Base-by-base conservation (phyloP, 176 grass and related monocot species). In the Leersia perrieri region DNA sequence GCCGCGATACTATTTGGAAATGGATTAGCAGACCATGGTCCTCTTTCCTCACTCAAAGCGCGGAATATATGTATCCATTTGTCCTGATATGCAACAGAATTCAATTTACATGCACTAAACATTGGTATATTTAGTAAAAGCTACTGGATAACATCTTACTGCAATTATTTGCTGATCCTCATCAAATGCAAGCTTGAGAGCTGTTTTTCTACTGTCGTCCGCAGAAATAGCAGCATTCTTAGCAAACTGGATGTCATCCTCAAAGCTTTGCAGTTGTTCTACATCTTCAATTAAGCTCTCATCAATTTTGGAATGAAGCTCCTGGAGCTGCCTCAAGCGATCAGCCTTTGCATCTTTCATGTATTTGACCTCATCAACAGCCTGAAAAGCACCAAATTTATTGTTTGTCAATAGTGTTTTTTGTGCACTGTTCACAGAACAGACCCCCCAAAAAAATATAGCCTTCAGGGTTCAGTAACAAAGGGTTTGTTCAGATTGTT, bases 151-250 rank as follows among this genome's bases (percentile, higher is more conserved):
- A 75, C n/a, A 77, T 66, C 80, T 89, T 91, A 98, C 95, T 85
- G 92, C 93, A 85, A 98, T 72, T 68, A 98, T 91, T 94, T 98
- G 95, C 75, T 91, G 90, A 77, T 98, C 95, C 84, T 98, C 95
- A 14, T 98, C 92, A 47, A 89, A 93, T 63, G 90, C 90, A 83
- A 98, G 84, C 75, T 91, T 88, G 63, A 91, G 93, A 87, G 78
- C 66, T 77, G 95, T 81, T 89, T 89, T 98, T 82, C 92, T 92
- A 22, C 55, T 85, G 70, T 98, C 92, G 63, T 98, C 95, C 3
- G 82, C 78, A 85, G 95, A 87, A 85, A 98, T 66, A 64, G 91
- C 82, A 82, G 92, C 80, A 83, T 65, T 85, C 74, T 88, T 93
- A 58, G 82, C 88, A 78, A 86, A 95, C 58, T 91, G 92, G 81